Percentiles rank a stretch among this genome's conserved stretches.
Conservation (phyloP, 2,329 filamentous ascomycete genomes). For the Penicillium sp. region DNA sequence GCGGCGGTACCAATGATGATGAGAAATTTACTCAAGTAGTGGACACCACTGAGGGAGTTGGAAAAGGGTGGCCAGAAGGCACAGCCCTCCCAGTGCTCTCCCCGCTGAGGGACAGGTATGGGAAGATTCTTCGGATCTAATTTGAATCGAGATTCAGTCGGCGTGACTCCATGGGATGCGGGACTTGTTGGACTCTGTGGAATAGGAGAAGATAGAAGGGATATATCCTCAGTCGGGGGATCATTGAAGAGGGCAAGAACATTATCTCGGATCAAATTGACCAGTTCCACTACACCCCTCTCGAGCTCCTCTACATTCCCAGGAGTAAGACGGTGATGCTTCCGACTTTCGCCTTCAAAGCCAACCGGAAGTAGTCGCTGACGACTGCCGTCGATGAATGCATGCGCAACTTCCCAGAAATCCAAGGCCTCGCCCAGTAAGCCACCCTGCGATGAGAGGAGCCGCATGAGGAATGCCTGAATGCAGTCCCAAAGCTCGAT, state of each 20-base stretch:
- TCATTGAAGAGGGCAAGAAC: slow-evolving; percentile 82
- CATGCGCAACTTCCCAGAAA: slow-evolving; percentile 89
- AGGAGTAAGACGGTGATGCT: slow-evolving; percentile 76
- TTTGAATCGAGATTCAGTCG: slow-evolving; percentile 71
- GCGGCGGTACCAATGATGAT: slow-evolving; percentile 81
- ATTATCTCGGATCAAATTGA: slow-evolving; percentile 77
- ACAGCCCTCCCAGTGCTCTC: slow-evolving; percentile 87
- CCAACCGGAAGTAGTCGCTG: slow-evolving; percentile 78
- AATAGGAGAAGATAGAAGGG: slow-evolving; percentile 78
- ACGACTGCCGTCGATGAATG: slow-evolving; percentile 83
- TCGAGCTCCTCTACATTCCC: slow-evolving; percentile 71
- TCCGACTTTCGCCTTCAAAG: slow-evolving; percentile 75
- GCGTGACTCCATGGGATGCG: slow-evolving; percentile 51
- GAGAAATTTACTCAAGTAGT: slow-evolving; percentile 83
- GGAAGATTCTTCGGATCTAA: slow-evolving; percentile 77
- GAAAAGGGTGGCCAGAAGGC: slow-evolving; percentile 95
- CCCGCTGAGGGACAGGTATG: slow-evolving; percentile 71
- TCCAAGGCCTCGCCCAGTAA: slow-evolving; percentile 86
- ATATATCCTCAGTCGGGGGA: slow-evolving; percentile 86
- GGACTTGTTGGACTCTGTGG: slow-evolving; percentile 67
- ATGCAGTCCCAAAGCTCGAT: slow-evolving; percentile 94
- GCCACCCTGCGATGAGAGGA: slow-evolving; percentile 74
- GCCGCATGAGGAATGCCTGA: slow-evolving; percentile 67
- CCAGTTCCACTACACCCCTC: slow-evolving; percentile 77
- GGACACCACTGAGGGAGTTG: slow-evolving; percentile 87